phyloP scores from a whole-genome alignment of 306 rosid species.

The Acacia confusa region DNA sequence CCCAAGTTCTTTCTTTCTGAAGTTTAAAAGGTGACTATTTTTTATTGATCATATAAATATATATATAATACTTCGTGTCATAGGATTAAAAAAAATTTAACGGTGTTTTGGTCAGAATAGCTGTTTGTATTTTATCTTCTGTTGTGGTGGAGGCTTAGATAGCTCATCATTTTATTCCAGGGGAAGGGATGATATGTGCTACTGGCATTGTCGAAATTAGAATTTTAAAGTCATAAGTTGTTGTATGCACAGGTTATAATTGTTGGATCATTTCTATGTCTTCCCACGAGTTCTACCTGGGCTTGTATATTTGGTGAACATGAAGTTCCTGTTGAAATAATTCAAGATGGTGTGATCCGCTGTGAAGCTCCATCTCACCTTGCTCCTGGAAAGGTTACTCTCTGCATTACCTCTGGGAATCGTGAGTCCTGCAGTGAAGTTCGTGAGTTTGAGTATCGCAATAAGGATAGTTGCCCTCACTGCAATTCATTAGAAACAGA shows the following conservation, averaged over 20 bases:
- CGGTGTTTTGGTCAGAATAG: background rate
- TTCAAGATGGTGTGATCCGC: slow-evolving; percentile 75
- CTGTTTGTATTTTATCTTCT: background rate
- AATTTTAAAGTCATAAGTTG: slow-evolving; percentile 34
- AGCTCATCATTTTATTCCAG: background rate
- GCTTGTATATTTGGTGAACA: slow-evolving; percentile 86
- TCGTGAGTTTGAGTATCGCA: slow-evolving; percentile 78
- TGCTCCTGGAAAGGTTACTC: slow-evolving; percentile 73
- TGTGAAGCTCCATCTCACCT: slow-evolving; percentile 80
- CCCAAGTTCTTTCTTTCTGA: background rate
- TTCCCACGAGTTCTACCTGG: slow-evolving; percentile 68
- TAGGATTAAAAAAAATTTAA: background rate
- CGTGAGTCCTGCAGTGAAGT: slow-evolving; percentile 87
- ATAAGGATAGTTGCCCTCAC: slow-evolving; percentile 40
- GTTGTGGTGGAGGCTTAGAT: background rate
- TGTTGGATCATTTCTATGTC: slow-evolving; percentile 83
- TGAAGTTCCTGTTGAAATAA: slow-evolving; percentile 80
- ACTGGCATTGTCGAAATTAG: slow-evolving; percentile 10
- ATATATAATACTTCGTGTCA: background rate
- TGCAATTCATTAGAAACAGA: slow-evolving; percentile 50
- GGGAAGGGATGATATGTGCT: slow-evolving; percentile 23
- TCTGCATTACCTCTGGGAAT: slow-evolving; percentile 82
- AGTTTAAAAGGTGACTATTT: background rate
- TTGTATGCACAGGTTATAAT: slow-evolving; percentile 65
- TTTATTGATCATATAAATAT: background rate